Conservation (phyloP, 2,329 filamentous ascomycete species). For the Fusarium tuaranense region DNA sequence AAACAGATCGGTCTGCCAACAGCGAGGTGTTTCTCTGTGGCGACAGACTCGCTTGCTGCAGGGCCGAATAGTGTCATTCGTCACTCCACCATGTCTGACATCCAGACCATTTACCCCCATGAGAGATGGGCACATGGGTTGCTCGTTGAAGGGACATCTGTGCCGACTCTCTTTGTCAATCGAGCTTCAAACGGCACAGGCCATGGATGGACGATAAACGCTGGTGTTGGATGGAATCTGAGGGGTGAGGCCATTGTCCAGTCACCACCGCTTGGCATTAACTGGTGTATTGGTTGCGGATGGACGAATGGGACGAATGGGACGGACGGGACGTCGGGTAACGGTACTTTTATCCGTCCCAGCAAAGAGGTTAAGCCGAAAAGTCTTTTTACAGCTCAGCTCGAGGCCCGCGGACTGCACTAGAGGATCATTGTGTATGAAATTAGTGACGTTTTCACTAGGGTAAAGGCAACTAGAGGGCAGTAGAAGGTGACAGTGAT, state of each 20-base stretch:
- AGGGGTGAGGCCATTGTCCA: conserved; percentile 13
- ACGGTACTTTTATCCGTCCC: conserved; percentile 17
- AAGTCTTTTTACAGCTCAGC: conserved; percentile 34
- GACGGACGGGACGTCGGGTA: background rate
- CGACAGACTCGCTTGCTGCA: conserved; percentile 22
- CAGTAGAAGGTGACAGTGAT: background rate
- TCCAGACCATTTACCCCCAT: conserved; percentile 39
- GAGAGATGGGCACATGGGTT: conserved; percentile 39
- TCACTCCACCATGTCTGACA: conserved; percentile 20
- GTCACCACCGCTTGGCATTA: conserved; percentile 35
- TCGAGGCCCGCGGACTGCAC: conserved; percentile 3
- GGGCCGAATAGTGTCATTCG: conserved; percentile 37
- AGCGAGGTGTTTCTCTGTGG: conserved; percentile 31
- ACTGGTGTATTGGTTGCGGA: conserved; percentile 38
- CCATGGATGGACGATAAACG: conserved; percentile 41
- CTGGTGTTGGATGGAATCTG: conserved; percentile 38
- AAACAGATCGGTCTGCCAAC: conserved; percentile 15
- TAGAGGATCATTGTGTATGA: background rate
- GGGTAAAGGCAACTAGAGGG: background rate
- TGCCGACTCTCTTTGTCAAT: conserved; percentile 17
- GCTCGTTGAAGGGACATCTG: conserved; percentile 31
- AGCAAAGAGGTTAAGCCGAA: conserved; percentile 6
- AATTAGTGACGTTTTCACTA: too few species aligned
- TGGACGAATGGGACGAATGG: background rate
- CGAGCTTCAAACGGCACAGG: conserved; percentile 26